Percentiles rank a stretch among this genome's conserved stretches.
Evolutionary conservation across 495 filamentous ascomycete species (phyloP).

Genomic region (Elasticomyces elasticus): DNA sequence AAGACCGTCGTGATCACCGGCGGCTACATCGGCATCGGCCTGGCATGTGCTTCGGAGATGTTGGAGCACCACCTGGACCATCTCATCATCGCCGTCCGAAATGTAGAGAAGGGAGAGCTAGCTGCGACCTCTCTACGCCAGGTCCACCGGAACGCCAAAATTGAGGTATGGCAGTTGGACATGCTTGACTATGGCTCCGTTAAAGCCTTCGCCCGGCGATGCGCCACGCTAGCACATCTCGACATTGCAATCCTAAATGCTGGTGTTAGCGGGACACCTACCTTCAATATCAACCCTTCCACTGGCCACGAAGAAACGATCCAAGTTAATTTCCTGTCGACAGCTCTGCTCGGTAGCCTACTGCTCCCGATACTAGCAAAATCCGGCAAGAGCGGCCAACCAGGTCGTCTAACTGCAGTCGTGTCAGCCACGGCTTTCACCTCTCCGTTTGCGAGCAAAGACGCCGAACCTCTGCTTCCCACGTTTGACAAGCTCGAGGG

Average conservation of each 20-base stretch:
- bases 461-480: conserved; percentile 30
- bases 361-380: conserved; percentile 40
- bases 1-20: not conserved
- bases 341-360: conserved; percentile 38
- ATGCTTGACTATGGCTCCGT: conserved; percentile 10
- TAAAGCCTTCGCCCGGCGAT: conserved; percentile 6
- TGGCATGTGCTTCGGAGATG: not conserved
- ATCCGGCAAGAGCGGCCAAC: conserved; percentile 26
- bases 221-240: conserved; percentile 24
- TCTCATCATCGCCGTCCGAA: conserved; percentile 41
- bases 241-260: conserved; percentile 49
- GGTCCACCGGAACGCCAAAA: conserved; percentile 31
- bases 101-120: conserved; percentile 33
- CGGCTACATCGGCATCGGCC: not conserved
- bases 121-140: conserved; percentile 20
- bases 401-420: conserved; percentile 36
- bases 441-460: conserved; percentile 30
- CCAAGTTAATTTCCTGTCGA: conserved; percentile 37
- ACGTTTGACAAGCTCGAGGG: conserved; percentile 35
- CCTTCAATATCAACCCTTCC: conserved; percentile 24
- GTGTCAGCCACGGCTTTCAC: conserved; percentile 29
- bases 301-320: conserved; percentile 42
- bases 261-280: conserved; percentile 32
- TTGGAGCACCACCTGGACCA: not conserved
- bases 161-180: conserved; percentile 26